Evolutionary conservation across 2,329 filamentous ascomycete genomes (phyloP), one percentile per base, ranked within the genome.

Genomic region (Stachybotrys elegans): DNA sequence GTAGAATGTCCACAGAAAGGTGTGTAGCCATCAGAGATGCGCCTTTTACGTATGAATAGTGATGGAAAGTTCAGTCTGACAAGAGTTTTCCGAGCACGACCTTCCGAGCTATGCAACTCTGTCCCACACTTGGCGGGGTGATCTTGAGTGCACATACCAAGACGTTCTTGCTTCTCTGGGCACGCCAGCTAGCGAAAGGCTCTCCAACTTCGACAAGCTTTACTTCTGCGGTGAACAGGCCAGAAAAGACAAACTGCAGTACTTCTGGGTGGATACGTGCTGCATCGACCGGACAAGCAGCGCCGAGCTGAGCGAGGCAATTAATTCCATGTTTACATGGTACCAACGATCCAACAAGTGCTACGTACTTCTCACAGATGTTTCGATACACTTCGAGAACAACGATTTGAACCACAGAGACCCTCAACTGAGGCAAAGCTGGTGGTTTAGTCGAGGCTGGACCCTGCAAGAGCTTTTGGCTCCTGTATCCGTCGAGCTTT

Each of bases 201-300:
- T n/a, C 25, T 29, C 14, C 25, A 29, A 14, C 12, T 38, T 35
- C 20, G 35, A 47, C 8, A 51, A 51, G 36, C 41, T 51, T 12
- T 11, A 35, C 2, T 51, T 51, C 21, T 49, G 48, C 21, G 42
- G 4, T n/a, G n/a, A 40, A 16, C 43, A 47, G 36, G 48, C 48
- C 3, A 32, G 31, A 12, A n/a, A 23, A 11, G 41, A 51, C 22
- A 27, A 20, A 16, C 13, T 51, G n/a, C 29, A 23, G 40, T 50
- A 46, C 21, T 42, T 46, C 32, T 35, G 32, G 25, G 25, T 29
- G 8, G 25, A 29, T 14, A 29, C 14, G 14, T 29, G 25, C 25
- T 29, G 25, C 25, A 17, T 35, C 17, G 32, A 35, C 32, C 9
- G 16, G 16, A 14, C 32, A 19, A 35, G 17, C 32, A 35, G 32